Percentiles rank a stretch among this genome's conserved stretches.
Conservation (phyloP, 805 yeast species). For the Cyberlindnera japonica region DNA sequence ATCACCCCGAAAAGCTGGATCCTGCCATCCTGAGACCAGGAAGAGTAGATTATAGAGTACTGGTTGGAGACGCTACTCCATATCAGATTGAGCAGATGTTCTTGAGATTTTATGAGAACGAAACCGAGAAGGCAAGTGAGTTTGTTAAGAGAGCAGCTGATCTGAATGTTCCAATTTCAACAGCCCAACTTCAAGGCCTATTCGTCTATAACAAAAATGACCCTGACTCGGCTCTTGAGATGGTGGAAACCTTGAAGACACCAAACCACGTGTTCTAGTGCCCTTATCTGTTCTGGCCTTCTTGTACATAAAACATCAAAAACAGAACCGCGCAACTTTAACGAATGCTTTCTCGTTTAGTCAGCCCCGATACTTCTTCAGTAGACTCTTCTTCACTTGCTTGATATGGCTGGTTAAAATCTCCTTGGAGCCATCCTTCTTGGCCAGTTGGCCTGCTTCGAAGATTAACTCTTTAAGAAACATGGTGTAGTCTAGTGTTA, state of each 20-base stretch:
- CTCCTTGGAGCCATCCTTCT: constrained; percentile 39
- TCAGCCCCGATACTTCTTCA: constrained; percentile 37
- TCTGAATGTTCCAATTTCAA: constrained; percentile 61
- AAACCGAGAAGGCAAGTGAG: constrained; percentile 47
- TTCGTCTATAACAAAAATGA: constrained; percentile 88
- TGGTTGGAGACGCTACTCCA: constrained; percentile 82
- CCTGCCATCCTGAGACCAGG: constrained; percentile 95
- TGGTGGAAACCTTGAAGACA: constrained; percentile 41
- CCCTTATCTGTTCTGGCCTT: too few relatives aligned
- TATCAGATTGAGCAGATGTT: constrained; percentile 83
- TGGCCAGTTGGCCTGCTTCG: constrained; percentile 38
- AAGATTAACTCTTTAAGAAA: constrained; percentile 37
- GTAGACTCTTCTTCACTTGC: constrained; percentile 30
- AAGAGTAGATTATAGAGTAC: constrained; percentile 79
- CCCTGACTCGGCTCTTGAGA: constrained; percentile 69
- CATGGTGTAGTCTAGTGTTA: constrained; percentile 45
- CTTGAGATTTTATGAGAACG: constrained; percentile 73
- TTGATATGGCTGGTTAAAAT: constrained; percentile 40
- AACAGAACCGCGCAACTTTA: too few relatives aligned
- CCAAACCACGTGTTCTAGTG: constrained; percentile 34
- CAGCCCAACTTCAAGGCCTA: constrained; percentile 94
- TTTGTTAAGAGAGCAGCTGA: constrained; percentile 40
- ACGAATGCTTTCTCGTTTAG: too few relatives aligned
- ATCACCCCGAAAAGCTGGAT: constrained; percentile 91
- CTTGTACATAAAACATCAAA: constrained; percentile 16